Percentiles rank a stretch among this genome's conserved stretches.
These are phyloP conservation scores for Lachnellula cervina DNA, from an alignment of 2,329 filamentous ascomycete species.

Conservation along the genomic window DNA sequence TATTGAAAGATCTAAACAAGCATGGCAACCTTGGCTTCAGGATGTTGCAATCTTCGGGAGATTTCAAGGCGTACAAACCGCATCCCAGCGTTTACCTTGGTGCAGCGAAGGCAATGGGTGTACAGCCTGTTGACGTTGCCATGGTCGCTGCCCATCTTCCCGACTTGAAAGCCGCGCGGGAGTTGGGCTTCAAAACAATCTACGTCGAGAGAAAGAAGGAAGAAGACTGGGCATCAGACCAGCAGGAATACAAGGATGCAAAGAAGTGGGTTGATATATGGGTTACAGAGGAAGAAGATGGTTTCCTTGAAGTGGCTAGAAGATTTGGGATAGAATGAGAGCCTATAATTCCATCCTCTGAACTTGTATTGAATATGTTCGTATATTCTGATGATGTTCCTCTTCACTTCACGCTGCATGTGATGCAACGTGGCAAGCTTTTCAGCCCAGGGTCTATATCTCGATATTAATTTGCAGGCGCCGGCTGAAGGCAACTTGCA, in stretches of 20 bases:
- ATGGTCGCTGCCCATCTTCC: constrained; percentile 73
- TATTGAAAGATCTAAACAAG: constrained; percentile 61
- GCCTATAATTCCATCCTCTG: constrained; percentile 2
- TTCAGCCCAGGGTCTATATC: background rate
- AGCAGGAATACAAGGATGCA: constrained; percentile 46
- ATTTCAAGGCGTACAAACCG: constrained; percentile 73
- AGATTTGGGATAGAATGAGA: constrained; percentile 37
- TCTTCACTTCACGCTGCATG: background rate
- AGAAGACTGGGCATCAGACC: constrained; percentile 53
- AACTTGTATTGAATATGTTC: background rate
- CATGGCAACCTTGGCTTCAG: constrained; percentile 58
- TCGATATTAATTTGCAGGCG: constrained; percentile 1
- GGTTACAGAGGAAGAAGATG: constrained; percentile 46
- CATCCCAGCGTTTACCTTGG: constrained; percentile 63
- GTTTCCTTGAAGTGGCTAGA: constrained; percentile 47
- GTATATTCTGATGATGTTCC: constrained; percentile 1
- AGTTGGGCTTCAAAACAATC: constrained; percentile 61
- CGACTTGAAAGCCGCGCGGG: constrained; percentile 63
- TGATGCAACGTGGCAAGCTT: constrained; percentile 8
- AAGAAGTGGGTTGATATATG: constrained; percentile 63
- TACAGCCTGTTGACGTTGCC: constrained; percentile 50
- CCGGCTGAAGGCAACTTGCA: constrained; percentile 3
- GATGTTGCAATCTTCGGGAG: constrained; percentile 59
- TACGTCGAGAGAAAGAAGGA: constrained; percentile 68
- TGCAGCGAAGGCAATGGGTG: constrained; percentile 53